phyloP scores from a whole-genome alignment of 345 rosid genomes.

The Trapa bicornis region DNA sequence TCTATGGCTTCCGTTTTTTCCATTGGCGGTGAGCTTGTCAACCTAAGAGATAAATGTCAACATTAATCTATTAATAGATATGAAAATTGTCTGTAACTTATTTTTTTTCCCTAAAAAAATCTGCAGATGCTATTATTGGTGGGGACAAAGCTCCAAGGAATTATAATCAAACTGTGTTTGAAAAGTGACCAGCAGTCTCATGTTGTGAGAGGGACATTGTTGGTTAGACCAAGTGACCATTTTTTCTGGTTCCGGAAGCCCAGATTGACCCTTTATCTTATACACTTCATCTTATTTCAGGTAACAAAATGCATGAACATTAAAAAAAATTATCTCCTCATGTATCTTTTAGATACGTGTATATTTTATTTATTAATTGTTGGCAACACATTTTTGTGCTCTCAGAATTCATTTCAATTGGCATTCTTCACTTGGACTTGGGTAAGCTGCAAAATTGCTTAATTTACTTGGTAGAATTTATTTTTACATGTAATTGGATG shows the following conservation, averaged over 20 bases:
- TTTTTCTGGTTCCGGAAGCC: constrained; percentile 51
- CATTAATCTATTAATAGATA: neutral
- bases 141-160: constrained; percentile 45
- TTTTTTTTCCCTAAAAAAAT: neutral
- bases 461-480: neutral
- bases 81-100: neutral
- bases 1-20: constrained; percentile 74
- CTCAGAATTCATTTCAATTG: constrained; percentile 78
- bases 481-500: neutral
- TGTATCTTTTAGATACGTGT: neutral
- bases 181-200: constrained; percentile 36
- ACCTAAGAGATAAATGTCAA: neutral
- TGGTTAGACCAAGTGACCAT: constrained; percentile 50
- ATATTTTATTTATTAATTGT: neutral
- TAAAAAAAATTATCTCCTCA: neutral
- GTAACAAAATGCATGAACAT: constrained; percentile 11
- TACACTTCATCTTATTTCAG: constrained; percentile 51
- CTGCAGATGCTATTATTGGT: constrained; percentile 41
- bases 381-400: neutral
- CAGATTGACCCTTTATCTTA: constrained; percentile 38
- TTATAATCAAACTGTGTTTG: constrained; percentile 46
- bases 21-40: constrained; percentile 42
- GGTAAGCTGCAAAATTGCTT: constrained; percentile 26
- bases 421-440: constrained; percentile 89
- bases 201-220: constrained; percentile 41